These are phyloP conservation scores for Cenchrus purpureus DNA, from an alignment of 176 grass and related monocot species.

Conservation along the genomic window DNA sequence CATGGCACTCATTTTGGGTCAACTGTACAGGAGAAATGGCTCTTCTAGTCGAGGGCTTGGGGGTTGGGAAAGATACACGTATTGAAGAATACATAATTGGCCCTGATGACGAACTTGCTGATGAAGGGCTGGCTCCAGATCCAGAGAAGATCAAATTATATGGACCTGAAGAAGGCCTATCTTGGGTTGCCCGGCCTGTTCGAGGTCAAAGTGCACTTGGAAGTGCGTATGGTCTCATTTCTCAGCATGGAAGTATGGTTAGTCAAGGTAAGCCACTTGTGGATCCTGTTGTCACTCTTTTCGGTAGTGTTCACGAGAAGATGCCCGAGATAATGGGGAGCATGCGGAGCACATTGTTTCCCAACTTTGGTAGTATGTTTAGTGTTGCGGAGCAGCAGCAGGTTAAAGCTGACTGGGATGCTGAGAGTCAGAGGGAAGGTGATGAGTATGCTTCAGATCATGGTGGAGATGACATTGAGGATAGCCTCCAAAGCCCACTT, in stretches of 20 bases:
- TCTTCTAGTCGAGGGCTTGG: constrained; percentile 90
- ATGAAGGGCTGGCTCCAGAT: constrained; percentile 59
- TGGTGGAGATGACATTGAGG: constrained; percentile 77
- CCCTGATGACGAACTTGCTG: constrained; percentile 67
- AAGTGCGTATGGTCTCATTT: constrained; percentile 68
- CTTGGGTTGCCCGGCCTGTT: constrained; percentile 82
- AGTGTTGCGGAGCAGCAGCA: constrained; percentile 81
- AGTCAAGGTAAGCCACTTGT: constrained; percentile 70
- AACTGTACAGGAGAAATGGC: constrained; percentile 91
- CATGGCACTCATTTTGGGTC: constrained; percentile 25
- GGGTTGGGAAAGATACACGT: constrained; percentile 73
- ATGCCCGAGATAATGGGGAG: constrained; percentile 85
- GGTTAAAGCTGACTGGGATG: constrained; percentile 77
- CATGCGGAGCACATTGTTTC: constrained; percentile 92
- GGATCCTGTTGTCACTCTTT: constrained; percentile 90
- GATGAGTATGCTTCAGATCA: constrained; percentile 78
- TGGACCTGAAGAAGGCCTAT: constrained; percentile 82
- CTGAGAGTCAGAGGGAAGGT: constrained; percentile 74
- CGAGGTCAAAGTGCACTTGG: constrained; percentile 75
- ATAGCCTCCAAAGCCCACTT: constrained; percentile 80
- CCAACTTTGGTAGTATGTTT: constrained; percentile 99
- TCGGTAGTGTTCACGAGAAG: constrained; percentile 92
- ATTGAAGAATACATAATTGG: constrained; percentile 97
- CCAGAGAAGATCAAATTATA: constrained; percentile 80
- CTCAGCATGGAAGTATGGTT: constrained; percentile 68